Percentiles rank a stretch among this genome's conserved stretches.
Conservation (phyloP, 2,329 filamentous ascomycete species). For the Colletotrichum sp. region DNA sequence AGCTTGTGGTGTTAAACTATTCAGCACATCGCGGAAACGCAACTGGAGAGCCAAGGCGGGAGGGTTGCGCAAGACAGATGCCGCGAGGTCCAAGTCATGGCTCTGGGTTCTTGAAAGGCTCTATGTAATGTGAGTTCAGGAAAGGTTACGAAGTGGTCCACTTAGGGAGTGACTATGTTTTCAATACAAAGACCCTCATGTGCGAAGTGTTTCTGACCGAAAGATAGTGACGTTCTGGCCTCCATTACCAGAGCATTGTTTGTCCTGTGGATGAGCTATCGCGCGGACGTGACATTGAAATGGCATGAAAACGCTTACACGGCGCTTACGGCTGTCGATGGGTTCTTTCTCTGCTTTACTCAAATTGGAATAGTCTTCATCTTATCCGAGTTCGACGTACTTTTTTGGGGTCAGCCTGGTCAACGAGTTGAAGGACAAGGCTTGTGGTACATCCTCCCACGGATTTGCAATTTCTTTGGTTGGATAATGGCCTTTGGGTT, state of each 20-base stretch:
- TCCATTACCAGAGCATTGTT: not conserved
- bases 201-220: not conserved
- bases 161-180: not conserved
- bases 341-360: not conserved
- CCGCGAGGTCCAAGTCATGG: not conserved
- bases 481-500: not conserved
- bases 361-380: not conserved
- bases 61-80: not conserved
- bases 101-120: not conserved
- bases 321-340: not conserved
- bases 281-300: too few relatives aligned
- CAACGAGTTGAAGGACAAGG: not conserved
- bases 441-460: not conserved
- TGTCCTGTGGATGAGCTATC: not conserved
- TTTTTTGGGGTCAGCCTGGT: not conserved
- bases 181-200: not conserved
- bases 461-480: not conserved
- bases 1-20: not conserved
- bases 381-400: not conserved
- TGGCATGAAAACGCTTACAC: not conserved
- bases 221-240: not conserved
- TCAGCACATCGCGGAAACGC: not conserved
- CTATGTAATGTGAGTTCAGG: not conserved
- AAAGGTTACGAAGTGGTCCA: too few relatives aligned
- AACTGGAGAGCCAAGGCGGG: not conserved